These are phyloP conservation scores for Fusarium sororula DNA, from an alignment of 2,329 filamentous ascomycete species.

Conservation along the genomic window DNA sequence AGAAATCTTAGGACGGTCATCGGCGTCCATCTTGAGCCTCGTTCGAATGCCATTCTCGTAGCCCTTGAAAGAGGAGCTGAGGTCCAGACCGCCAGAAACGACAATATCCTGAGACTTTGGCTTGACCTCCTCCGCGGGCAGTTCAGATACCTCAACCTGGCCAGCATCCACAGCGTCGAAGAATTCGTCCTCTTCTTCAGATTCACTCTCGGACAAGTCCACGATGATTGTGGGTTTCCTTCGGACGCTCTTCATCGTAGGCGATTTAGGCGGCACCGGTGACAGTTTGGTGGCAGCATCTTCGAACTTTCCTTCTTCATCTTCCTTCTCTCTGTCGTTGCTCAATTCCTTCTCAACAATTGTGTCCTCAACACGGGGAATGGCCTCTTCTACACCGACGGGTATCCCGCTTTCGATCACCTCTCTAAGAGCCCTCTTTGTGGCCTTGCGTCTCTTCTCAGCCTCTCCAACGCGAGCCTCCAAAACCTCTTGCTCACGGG, in stretches of 20 bases:
- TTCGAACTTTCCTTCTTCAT: conserved; percentile 36
- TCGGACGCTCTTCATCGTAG: conserved; percentile 49
- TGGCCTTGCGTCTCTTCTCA: conserved; percentile 87
- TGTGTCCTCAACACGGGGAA: conserved; percentile 39
- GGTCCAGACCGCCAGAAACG: conserved; percentile 63
- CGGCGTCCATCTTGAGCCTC: conserved; percentile 86
- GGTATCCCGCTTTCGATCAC: conserved; percentile 70
- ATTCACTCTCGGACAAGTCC: conserved; percentile 81
- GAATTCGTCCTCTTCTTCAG: conserved; percentile 89
- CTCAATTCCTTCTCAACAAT: conserved; percentile 47
- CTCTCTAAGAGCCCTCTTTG: conserved; percentile 89
- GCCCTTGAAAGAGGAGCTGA: conserved; percentile 82
- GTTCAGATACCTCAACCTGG: conserved; percentile 81
- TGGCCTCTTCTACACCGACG: conserved; percentile 44
- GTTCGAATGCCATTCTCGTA: conserved; percentile 90
- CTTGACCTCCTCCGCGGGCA: conserved; percentile 62
- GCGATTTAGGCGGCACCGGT: conserved; percentile 17
- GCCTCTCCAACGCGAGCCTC: conserved; percentile 89
- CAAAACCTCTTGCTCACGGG: conserved; percentile 89
- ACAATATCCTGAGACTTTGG: conserved; percentile 55
- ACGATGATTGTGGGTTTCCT: conserved; percentile 74
- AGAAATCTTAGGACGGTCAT: conserved; percentile 91
- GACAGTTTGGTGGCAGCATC: conserved; percentile 28
- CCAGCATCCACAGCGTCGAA: conserved; percentile 97
- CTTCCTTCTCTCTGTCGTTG: conserved; percentile 27